Base-by-base conservation (phyloP, 2,329 filamentous ascomycete species). In the Exophiala mesophila region DNA sequence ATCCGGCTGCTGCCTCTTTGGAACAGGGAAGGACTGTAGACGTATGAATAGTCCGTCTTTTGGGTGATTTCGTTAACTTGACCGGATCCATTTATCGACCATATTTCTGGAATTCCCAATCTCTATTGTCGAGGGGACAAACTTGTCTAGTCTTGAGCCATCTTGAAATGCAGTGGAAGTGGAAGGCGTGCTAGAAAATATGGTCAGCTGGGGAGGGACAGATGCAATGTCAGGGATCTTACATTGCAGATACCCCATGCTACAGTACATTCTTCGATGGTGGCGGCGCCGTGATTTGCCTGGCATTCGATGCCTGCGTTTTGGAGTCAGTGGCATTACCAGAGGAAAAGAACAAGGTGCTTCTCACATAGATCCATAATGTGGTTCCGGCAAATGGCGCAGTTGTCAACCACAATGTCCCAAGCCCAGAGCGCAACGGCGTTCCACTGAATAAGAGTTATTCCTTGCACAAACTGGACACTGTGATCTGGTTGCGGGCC, bases 31-130 rank as follows among this genome's bases (percentile, higher is more conserved):
- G n/a, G n/a, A n/a, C n/a, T n/a, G n/a, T n/a, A n/a, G n/a, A n/a
- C n/a, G n/a, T n/a, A n/a, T n/a, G n/a, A n/a, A n/a, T n/a, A n/a
- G n/a, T n/a, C n/a, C n/a, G n/a, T n/a, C n/a, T n/a, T n/a, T n/a
- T n/a, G n/a, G n/a, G n/a, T n/a, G n/a, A n/a, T n/a, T n/a, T n/a
- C n/a, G n/a, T n/a, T n/a, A n/a, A n/a, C n/a, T n/a, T n/a, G n/a
- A n/a, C n/a, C n/a, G n/a, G n/a, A n/a, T n/a, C n/a, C 35, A 30
- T 32, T 63, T 71, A 83, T 59, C 80, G 77, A 54, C 92, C 92
- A 64, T 98, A 98, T 68, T 97, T 98, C 69, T 98, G 92, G 74
- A 97, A 98, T 64, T 98, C 92, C 92, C 92, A 98, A 67, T 98
- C 92, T 58, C 90, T 77, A 71, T 98, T 98, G 70, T 98, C 92